Conservation (phyloP, 352 stramenopile genomes). For the Globisporangium carolinianum region DNA sequence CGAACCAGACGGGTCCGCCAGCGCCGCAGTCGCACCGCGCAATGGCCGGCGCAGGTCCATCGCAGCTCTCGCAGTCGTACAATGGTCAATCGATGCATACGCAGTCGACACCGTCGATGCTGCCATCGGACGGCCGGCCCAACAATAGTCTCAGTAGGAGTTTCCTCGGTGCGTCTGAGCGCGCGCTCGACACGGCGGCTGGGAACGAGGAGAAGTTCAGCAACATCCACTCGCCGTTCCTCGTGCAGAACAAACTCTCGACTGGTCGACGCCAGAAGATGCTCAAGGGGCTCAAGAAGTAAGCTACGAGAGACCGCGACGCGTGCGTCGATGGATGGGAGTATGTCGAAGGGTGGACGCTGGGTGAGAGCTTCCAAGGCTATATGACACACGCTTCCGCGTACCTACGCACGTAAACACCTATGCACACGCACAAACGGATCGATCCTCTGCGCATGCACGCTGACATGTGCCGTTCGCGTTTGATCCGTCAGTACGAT, state of each 20-base stretch:
- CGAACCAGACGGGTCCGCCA: slow-evolving; percentile 27
- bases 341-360: too few relatives aligned
- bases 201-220: slow-evolving; percentile 81
- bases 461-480: too few relatives aligned
- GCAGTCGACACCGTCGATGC: slow-evolving; percentile 16
- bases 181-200: slow-evolving; percentile 24
- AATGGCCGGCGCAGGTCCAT: not conserved
- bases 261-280: slow-evolving; percentile 83
- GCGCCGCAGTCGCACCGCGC: slow-evolving; percentile 19
- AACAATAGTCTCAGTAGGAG: slow-evolving; percentile 67
- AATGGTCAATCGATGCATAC: slow-evolving; percentile 11
- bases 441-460: too few relatives aligned
- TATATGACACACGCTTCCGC: too few relatives aligned
- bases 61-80: slow-evolving; percentile 31
- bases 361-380: too few relatives aligned
- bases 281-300: slow-evolving; percentile 87
- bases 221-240: slow-evolving; percentile 82
- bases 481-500: too few relatives aligned
- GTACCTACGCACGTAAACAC: too few relatives aligned
- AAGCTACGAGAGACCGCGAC: slow-evolving; percentile 7
- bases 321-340: too few relatives aligned
- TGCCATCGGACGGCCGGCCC: slow-evolving; percentile 12
- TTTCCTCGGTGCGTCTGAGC: slow-evolving; percentile 20
- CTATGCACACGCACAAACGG: too few relatives aligned
- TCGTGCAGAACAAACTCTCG: slow-evolving; percentile 83